A percentile compares a stretch with the other conserved stretches of the same genome.
Conservation (phyloP, 257 asterid genomes). For the Plectranthus barbatus region DNA sequence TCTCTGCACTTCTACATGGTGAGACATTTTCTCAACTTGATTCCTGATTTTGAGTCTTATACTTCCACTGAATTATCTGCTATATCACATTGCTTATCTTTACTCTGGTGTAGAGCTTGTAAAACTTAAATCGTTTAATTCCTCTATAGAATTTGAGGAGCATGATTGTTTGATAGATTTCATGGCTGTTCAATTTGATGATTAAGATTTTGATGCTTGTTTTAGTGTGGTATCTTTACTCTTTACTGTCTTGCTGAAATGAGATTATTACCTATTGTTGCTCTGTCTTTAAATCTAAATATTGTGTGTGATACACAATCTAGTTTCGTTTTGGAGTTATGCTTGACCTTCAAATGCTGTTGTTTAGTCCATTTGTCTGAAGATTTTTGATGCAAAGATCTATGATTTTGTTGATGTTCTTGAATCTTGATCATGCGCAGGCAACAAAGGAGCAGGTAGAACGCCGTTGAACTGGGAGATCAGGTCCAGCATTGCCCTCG, state of each 20-base stretch:
- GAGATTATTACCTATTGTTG: constrained; percentile 7
- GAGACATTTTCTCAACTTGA: neutral
- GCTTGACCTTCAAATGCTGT: neutral
- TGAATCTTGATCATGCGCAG: constrained; percentile 22
- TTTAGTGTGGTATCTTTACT: neutral
- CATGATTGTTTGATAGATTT: neutral
- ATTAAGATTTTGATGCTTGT: neutral
- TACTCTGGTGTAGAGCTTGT: too few relatives aligned
- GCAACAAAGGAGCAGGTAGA: constrained; percentile 74
- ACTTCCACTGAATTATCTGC: too few relatives aligned
- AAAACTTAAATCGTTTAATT: too few relatives aligned
- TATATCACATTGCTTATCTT: too few relatives aligned
- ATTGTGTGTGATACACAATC: neutral
- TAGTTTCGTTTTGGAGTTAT: neutral
- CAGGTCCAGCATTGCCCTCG: constrained; percentile 59
- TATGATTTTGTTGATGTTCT: neutral
- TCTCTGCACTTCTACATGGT: constrained; percentile 89
- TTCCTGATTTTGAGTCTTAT: too few relatives aligned
- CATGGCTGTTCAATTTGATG: neutral
- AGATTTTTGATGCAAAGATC: neutral
- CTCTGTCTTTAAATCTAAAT: neutral
- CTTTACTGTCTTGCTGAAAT: neutral
- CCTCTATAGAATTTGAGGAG: neutral
- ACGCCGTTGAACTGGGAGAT: constrained; percentile 75
- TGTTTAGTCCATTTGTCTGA: neutral